phyloP scores from a whole-genome alignment of 305 asterid species.

The Fraxinus angustifolia region DNA sequence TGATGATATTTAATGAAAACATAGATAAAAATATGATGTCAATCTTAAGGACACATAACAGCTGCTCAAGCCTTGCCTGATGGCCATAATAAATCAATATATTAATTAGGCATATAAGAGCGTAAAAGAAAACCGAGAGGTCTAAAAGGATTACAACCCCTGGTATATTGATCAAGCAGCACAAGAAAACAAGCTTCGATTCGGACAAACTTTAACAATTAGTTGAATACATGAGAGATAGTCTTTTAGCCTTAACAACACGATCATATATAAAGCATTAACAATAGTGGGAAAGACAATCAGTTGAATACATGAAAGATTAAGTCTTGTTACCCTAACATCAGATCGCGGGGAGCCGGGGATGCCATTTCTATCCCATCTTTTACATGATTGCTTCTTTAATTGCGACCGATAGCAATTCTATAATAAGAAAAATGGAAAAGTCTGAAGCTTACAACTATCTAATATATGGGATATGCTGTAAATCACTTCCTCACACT shows the following conservation, averaged over 20 bases:
- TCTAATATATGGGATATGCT: constrained; percentile 9
- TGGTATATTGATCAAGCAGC: background rate
- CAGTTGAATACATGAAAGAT: constrained; percentile 13
- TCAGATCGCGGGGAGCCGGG: constrained; percentile 38
- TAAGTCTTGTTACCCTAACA: constrained; percentile 48
- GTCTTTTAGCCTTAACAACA: background rate
- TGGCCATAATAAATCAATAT: background rate
- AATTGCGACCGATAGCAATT: constrained; percentile 60
- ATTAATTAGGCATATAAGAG: background rate
- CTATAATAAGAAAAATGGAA: constrained; percentile 10
- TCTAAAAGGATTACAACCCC: background rate
- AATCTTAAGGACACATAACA: background rate
- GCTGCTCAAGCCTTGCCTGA: background rate
- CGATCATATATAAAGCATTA: constrained; percentile 15
- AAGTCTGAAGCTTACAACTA: constrained; percentile 1
- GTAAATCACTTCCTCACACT: background rate
- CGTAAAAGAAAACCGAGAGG: background rate
- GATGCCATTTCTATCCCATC: constrained; percentile 61
- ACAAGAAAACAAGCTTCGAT: background rate
- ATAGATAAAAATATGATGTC: background rate
- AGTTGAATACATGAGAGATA: background rate
- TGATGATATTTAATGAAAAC: background rate
- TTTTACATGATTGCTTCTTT: constrained; percentile 69
- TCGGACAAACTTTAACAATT: background rate
- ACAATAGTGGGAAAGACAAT: constrained; percentile 24